Evolutionary conservation across 164 flowering plant genomes (phyloP), one percentile per base, ranked within the genome.

Genomic region (Nymphaea thermarum): DNA sequence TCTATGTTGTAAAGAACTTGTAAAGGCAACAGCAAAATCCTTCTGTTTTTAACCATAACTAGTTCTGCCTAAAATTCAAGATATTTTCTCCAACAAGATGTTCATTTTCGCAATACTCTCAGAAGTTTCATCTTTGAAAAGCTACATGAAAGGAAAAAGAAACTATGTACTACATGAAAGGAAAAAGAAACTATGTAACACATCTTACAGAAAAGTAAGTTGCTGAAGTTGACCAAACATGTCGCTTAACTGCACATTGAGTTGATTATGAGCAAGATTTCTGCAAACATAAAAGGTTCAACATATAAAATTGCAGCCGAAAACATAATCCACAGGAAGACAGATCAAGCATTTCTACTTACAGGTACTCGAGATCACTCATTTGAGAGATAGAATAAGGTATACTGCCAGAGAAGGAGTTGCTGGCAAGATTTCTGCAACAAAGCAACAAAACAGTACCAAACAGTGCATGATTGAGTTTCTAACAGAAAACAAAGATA

Each of bases 331-430:
- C 16, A 25, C 25, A 61, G 63, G 63, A 61, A n/a, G n/a, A 61
- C n/a, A 16, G 63, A 5, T 25, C 17, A 61, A 15, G 15, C 6
- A 61, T 5, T 61, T 15, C 6, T 66, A 42, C 88, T 84, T 83
- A 90, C 95, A 93, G 67, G 71, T 77, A 65, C 68, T 81, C 65
- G 10, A 90, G 88, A 43, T 74, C 75, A 12, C 74, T 63, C 89
- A 90, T 88, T 71, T 83, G 84, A 43, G 96, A 86, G 65, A 93
- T 78, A 43, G 96, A 90, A 64, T 85, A 88, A 43, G 94, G 96
- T 63, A 87, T 78, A 64, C 66, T 74, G 6, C 92, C 94, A 43
- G 79, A 81, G 74, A 89, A 85, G 66, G 67, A 71, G 77, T 87
- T 88, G 15, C 66, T 43, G 5, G 92, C 82, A 77, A 89, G 84